Evolutionary conservation across 2,329 filamentous ascomycete genomes (phyloP), one percentile per base, ranked within the genome.

Genomic region (Mariannaea elegans): DNA sequence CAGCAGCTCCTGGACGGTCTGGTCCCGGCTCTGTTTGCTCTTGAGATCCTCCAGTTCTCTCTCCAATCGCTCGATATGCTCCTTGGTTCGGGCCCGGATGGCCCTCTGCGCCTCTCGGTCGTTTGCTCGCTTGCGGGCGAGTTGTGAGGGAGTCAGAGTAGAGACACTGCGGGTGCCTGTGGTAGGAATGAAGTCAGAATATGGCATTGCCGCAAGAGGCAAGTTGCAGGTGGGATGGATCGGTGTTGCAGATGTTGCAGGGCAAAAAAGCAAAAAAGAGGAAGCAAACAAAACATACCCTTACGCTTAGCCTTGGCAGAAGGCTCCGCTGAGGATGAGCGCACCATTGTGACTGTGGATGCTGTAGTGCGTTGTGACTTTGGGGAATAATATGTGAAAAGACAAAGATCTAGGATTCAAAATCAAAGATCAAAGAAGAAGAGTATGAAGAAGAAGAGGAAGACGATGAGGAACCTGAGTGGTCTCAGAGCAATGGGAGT

Each of bases 41-140:
- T 82, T 81, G 64, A 96, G 84, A 65, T 94, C 90, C 55, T 88
- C 84, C 61, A 97, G 89, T 67, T 90, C 87, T 64, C 82, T 82
- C 78, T 96, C 91, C 49, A 97, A 81, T 19, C 82, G 82, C 72
- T 95, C 92, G 70, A 97, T 97, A 74, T 93, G 91, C 71, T 90
- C 87, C 79, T 93, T 94, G 36, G 93, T 97, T 68, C 93, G 86
- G 75, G 93, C 91, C 48, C 93, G 84, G 64, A 97, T 97, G 39
- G 91, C 92, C 48, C 93, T 86, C 78, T 97, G 93, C 39, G 93
- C 93, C 77, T 97, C 92, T 62, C 93, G 87, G 75, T 97, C 93
- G 79, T 97, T 97, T 71, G 92, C 92, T 65, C 94, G 85, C 81
- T 97, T 97, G 76, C 93, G 91, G 27, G 90, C 92, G 59, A 97